Conservation (phyloP, 139 green algal species). For the Marvania coccoides region DNA sequence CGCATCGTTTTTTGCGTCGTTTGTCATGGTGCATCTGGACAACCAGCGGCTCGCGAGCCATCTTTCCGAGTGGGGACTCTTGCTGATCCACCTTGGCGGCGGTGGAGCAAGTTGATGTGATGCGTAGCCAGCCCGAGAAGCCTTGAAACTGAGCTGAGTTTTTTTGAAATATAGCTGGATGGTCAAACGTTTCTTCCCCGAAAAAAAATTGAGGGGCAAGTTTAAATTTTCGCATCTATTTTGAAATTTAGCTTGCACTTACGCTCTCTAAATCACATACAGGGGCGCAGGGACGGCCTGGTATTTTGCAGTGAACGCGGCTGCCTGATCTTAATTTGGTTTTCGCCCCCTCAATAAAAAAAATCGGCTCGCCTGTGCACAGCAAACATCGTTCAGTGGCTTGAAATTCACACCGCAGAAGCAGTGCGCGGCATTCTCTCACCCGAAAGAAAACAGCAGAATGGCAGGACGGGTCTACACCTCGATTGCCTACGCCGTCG, state of each 20-base stretch:
- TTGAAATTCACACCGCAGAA: not conserved
- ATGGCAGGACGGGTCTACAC: conserved; percentile 16
- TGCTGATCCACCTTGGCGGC: too few relatives aligned
- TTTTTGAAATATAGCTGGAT: not conserved
- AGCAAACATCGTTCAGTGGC: not conserved
- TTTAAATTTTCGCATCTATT: too few relatives aligned
- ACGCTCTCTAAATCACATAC: too few relatives aligned
- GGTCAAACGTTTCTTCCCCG: not conserved
- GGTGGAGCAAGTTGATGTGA: too few relatives aligned
- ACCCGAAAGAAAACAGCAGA: too few relatives aligned
- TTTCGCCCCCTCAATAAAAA: not conserved
- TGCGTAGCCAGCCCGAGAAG: conserved; percentile 1
- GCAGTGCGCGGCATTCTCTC: too few relatives aligned
- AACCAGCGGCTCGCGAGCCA: conserved; percentile 75
- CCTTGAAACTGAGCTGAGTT: not conserved
- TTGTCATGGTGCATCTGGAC: conserved; percentile 70
- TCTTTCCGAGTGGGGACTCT: too few relatives aligned
- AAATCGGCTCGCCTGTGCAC: not conserved
- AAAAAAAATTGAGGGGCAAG: too few relatives aligned
- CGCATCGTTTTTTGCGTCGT: conserved; percentile 38
- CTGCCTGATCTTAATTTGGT: not conserved
- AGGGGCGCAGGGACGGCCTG: too few relatives aligned
- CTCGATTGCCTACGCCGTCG: conserved; percentile 19
- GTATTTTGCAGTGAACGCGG: too few relatives aligned
- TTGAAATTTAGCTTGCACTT: too few relatives aligned